These are phyloP conservation scores for Fusarium lateritium DNA, from an alignment of 2,329 filamentous ascomycete genomes.

Conservation along the genomic window DNA sequence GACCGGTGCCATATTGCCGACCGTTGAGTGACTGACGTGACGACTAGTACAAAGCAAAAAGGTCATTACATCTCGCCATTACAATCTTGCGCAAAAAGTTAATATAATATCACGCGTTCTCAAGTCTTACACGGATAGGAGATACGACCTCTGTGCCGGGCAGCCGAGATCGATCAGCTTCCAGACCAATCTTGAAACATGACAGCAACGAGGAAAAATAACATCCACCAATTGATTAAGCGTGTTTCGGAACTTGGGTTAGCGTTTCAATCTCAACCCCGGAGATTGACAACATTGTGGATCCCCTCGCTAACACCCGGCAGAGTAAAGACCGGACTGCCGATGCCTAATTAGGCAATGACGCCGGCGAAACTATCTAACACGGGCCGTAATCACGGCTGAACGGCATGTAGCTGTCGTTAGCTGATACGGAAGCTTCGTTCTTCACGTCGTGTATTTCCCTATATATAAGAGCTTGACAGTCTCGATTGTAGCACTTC, in stretches of 20 bases:
- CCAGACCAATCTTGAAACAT: constrained; percentile 32
- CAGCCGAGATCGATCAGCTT: constrained; percentile 9
- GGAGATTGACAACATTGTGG: constrained; percentile 22
- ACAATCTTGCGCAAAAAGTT: background rate
- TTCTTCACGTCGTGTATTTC: background rate
- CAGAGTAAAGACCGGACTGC: constrained; percentile 10
- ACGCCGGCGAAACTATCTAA: background rate
- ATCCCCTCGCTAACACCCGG: background rate
- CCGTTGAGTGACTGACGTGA: background rate
- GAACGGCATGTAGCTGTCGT: constrained; percentile 18
- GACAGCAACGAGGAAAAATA: constrained; percentile 25
- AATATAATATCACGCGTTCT: background rate
- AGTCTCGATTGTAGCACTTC: background rate
- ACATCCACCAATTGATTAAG: constrained; percentile 27
- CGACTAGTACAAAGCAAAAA: background rate
- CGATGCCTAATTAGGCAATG: constrained; percentile 19
- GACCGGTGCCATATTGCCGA: constrained; percentile 10
- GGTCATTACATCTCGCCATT: background rate
- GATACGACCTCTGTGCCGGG: constrained; percentile 16
- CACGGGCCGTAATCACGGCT: constrained; percentile 22
- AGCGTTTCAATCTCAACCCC: constrained; percentile 24
- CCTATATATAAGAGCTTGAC: constrained; percentile 4
- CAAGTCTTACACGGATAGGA: no score
- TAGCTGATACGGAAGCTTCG: background rate
- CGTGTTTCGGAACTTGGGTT: background rate